Base-by-base conservation (phyloP, 306 rosid species). In the Abrus precatorius region DNA sequence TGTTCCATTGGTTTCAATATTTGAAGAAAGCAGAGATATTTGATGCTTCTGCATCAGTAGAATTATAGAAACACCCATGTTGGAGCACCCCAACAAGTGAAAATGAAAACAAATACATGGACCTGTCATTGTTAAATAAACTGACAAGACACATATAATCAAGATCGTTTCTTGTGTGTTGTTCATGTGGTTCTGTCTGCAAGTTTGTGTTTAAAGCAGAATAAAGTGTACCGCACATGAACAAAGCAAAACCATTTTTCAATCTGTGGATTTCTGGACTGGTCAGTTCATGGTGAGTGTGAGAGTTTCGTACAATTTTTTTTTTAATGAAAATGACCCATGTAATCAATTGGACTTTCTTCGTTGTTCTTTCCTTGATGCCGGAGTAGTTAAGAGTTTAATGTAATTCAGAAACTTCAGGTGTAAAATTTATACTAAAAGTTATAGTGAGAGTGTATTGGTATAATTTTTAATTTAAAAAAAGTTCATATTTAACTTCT, bases 91-190 rank as follows among this genome's bases (percentile, higher is more conserved):
- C 41, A 75, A 49, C 13, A 34, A 62, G 55, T 38, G 55, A 41
- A 77, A 76, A 36, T 76, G 4, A 6, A 38, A 38, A 38, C 69
- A 8, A 60, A 32, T 48, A 5, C 38, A 32, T 33, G 61, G 28
- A 61, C 59, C 50, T 64, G 61, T 75, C 80, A 47, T 75, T 75
- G 50, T 49, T 48, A 34, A 75, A 60, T 62, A 40, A 61, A 76
- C 1, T 38, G 72, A 63, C 72, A 76, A 48, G 71, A 14, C 34
- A 13, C 7, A 40, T 1, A 67, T 6, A 57, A 40, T 28, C 30
- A 32, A 69, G 56, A 56, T 45, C 56, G 1, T 73, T 59, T 57
- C 3, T 34, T 53, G 32, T 72, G 36, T 14, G 38, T 3, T 40
- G 41, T 56, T 74, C 68, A 41, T 29, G 28, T 74, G 78, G 68